Evolutionary conservation across 805 yeast species (phyloP), one percentile per base, ranked within the genome.

Genomic region (Sungouiella blattae): DNA sequence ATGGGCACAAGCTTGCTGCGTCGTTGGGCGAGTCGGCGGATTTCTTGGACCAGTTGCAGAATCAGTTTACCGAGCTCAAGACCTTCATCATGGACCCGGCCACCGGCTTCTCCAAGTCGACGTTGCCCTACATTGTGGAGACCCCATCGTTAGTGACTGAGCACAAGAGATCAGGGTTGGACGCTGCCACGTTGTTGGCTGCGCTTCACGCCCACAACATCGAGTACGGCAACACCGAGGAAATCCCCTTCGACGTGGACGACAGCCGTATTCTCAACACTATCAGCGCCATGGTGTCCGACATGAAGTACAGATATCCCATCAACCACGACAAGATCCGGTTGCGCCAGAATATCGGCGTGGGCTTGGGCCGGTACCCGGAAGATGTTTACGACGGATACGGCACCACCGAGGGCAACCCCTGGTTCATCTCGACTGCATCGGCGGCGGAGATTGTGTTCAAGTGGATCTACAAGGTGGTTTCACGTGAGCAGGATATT

Each of bases 281-380:
- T 0, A 62, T 89, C 37, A 65, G 71, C 35, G 72, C 74, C 6
- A 58, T 89, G 55, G 71, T 81, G 5, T 60, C 71, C 25, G 83
- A 80, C 44, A 86, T 88, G 93, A 76, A 74, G 44, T 57, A 65
- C 26, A 62, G 93, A 36, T 89, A 83, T 53, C 95, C 95, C 4
- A 73, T 91, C 26, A 91, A 91, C 59, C 76, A 71, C 39, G 55
- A 61, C 17, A 59, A 63, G 31, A 55, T 69, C 17, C 65, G 67
- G 2, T 51, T 64, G 26, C 60, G 43, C 12, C 37, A 38, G 18
- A 39, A 40, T 25, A 49, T 59, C 3, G 84, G 83, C 3, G 80
- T 81, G 33, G 95, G 83, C 0, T 60, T 89, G 35, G 98, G 98
- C 3, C 71, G 98, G 53, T 89, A 89, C 53, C 96, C 97, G 1